Evolutionary conservation across 306 rosid genomes (phyloP).

Genomic region (Malus asiatica): DNA sequence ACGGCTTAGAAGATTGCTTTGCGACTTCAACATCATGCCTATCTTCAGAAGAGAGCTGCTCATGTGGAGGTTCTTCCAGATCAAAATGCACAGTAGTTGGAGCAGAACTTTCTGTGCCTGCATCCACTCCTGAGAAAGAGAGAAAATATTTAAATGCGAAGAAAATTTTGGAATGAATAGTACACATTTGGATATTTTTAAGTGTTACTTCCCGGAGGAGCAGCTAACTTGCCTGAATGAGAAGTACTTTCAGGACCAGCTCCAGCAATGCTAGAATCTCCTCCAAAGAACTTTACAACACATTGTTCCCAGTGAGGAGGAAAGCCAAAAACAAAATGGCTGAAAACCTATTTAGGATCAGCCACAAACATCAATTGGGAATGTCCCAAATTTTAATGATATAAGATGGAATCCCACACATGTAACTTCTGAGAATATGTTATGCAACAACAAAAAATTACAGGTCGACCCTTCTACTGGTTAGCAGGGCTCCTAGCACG

Average conservation of each 20-base stretch:
- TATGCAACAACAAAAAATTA: not conserved
- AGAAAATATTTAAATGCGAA: not conserved
- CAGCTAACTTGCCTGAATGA: constrained; percentile 2
- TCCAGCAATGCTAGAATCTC: constrained; percentile 14
- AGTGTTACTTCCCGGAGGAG: constrained; percentile 7
- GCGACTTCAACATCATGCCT: not conserved
- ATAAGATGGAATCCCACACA: not conserved
- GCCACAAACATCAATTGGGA: not conserved
- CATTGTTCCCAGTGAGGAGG: constrained; percentile 54
- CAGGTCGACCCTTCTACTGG: not conserved
- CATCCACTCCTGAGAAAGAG: not conserved
- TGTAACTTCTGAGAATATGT: not conserved
- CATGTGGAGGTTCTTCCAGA: not conserved
- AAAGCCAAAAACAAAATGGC: constrained; percentile 56
- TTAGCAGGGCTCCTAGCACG: not conserved
- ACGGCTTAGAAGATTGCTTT: not conserved
- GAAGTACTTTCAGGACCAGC: constrained; percentile 12
- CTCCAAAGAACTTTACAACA: constrained; percentile 26
- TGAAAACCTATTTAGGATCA: constrained; percentile 36
- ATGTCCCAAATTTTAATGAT: not conserved
- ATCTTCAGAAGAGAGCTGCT: not conserved
- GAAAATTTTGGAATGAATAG: not conserved
- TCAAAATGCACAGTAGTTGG: constrained; percentile 1
- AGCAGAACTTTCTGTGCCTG: not conserved
- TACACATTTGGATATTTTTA: not conserved